A percentile compares a stretch with the other conserved stretches of the same genome.
These are phyloP conservation scores for Oehlia diaphana DNA, from an alignment of 192 early-diverging fungal genomes.

Conservation along the genomic window DNA sequence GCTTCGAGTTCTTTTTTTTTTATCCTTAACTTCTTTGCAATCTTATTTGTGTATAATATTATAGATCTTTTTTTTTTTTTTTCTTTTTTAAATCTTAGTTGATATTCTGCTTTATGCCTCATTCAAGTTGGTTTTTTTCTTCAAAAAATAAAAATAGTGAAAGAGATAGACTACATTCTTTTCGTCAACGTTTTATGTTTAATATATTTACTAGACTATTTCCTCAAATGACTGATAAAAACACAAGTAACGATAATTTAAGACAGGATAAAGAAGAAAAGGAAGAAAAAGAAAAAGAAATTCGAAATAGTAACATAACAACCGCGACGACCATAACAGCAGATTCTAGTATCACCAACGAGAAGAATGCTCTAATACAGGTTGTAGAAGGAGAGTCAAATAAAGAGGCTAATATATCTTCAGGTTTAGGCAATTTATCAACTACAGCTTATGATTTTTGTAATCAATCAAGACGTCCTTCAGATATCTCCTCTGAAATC, in stretches of 20 bases:
- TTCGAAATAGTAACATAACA: background rate
- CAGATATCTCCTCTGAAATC: background rate
- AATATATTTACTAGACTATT: background rate
- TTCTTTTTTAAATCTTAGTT: no score
- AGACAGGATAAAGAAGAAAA: background rate
- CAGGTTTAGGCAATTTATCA: background rate
- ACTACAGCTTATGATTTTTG: background rate
- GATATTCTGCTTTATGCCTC: background rate
- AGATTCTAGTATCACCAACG: background rate
- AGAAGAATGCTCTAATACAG: background rate
- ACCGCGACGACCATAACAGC: background rate
- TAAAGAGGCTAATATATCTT: background rate
- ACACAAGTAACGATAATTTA: background rate
- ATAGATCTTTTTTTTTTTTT: no score
- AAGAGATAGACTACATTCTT: background rate
- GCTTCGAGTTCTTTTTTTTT: no score
- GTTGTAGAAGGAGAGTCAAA: background rate
- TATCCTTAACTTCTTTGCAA: no score
- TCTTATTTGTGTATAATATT: no score
- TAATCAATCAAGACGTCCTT: background rate
- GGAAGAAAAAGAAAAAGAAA: background rate
- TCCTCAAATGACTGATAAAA: background rate
- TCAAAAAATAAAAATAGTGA: background rate
- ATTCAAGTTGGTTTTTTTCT: background rate
- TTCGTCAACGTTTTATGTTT: background rate